Evolutionary conservation across 202 grass and related monocot genomes (phyloP).

Genomic region (Eragrostis tef): DNA sequence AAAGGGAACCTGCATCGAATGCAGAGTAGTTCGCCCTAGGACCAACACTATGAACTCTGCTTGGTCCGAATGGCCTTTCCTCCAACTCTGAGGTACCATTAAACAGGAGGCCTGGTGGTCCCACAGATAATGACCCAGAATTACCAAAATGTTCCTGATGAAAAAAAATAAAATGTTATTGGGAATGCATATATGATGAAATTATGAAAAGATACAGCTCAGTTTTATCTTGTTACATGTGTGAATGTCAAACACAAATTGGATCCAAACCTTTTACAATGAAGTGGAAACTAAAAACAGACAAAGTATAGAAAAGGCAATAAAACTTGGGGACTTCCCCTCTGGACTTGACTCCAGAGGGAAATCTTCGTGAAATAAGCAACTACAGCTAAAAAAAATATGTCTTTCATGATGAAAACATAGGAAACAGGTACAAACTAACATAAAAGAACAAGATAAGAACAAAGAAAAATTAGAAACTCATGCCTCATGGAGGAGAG

Average conservation of each 20-base stretch:
- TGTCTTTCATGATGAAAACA: not conserved
- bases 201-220: not conserved
- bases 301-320: not conserved
- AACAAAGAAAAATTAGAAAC: not conserved
- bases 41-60: slow-evolving; percentile 45
- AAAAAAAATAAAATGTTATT: not conserved
- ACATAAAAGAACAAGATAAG: not conserved
- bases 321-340: not conserved
- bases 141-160: slow-evolving; percentile 56
- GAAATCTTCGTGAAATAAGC: not conserved
- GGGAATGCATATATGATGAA: not conserved
- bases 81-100: slow-evolving; percentile 42
- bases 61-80: slow-evolving; percentile 46
- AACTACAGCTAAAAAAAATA: not conserved
- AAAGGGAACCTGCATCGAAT: slow-evolving; percentile 41
- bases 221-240: not conserved
- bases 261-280: not conserved
- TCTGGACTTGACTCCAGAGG: too few species aligned
- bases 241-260: not conserved
- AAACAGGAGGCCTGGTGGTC: slow-evolving; percentile 15
- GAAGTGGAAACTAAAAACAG: not conserved
- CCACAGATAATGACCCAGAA: slow-evolving; percentile 45
- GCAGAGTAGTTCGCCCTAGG: slow-evolving; percentile 31
- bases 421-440: not conserved
- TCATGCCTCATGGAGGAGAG: not conserved